A percentile compares a stretch with the other conserved stretches of the same genome.
Evolutionary conservation across 108 stramenopile species (phyloP).

Genomic region (Cyclotella distinguenda): DNA sequence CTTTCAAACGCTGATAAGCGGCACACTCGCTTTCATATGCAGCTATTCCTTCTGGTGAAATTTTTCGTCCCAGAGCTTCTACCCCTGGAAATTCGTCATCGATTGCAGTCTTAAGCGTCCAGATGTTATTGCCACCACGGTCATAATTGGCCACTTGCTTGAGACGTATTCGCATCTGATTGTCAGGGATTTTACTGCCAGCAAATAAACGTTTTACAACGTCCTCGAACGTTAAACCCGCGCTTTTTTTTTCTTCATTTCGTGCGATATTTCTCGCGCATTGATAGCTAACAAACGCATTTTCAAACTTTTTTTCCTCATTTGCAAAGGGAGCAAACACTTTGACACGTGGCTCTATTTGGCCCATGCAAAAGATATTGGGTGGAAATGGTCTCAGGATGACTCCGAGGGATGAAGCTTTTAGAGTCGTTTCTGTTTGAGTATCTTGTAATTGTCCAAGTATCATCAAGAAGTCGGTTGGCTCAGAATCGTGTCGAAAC

Average conservation of each 20-base stretch:
- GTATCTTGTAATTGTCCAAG: conserved; percentile 48
- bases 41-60: conserved; percentile 34
- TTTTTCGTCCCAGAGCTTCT: conserved; percentile 23
- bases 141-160: conserved; percentile 84
- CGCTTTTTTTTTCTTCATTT: conserved; percentile 47
- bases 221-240: conserved; percentile 68
- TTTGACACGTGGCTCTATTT: conserved; percentile 77
- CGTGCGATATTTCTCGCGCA: conserved; percentile 15
- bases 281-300: conserved; percentile 75
- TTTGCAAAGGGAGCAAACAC: conserved; percentile 80
- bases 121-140: conserved; percentile 65
- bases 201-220: conserved; percentile 69
- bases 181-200: conserved; percentile 49
- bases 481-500: conserved; percentile 74
- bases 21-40: conserved; percentile 15
- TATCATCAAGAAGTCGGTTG: conserved; percentile 88
- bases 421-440: not conserved
- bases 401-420: conserved; percentile 53
- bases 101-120: conserved; percentile 64
- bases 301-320: conserved; percentile 80
- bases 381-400: conserved; percentile 73
- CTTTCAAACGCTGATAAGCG: not conserved
- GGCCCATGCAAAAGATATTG: conserved; percentile 76
- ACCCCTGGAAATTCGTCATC: conserved; percentile 63
- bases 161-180: conserved; percentile 63